These are phyloP conservation scores for Fraxinus paxiana DNA, from an alignment of 305 asterid genomes.

Conservation along the genomic window DNA sequence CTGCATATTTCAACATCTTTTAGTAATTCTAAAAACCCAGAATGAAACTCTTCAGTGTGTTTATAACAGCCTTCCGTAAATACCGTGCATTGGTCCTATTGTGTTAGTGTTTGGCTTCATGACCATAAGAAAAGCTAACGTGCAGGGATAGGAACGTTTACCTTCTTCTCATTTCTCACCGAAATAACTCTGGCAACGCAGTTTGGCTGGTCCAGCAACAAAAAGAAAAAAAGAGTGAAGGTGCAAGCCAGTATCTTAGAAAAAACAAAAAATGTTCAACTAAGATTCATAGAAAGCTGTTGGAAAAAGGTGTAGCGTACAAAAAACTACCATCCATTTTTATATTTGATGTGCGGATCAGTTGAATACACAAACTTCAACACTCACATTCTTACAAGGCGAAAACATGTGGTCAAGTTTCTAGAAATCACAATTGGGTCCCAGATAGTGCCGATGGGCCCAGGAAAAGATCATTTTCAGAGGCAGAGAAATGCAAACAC, in stretches of 20 bases:
- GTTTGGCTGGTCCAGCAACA: slow-evolving; percentile 55
- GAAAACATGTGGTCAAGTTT: background rate
- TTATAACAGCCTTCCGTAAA: background rate
- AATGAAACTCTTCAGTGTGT: background rate
- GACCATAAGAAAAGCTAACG: background rate
- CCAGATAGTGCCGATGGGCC: background rate
- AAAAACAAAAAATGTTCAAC: background rate
- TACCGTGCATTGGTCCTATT: background rate
- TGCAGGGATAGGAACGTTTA: slow-evolving; percentile 13
- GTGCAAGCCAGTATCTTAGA: background rate
- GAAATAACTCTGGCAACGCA: slow-evolving; percentile 59
- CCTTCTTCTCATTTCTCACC: slow-evolving; percentile 65
- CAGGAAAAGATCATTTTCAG: background rate
- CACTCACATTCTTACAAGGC: background rate
- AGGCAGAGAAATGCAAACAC: background rate
- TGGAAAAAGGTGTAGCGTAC: background rate
- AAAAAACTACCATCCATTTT: background rate
- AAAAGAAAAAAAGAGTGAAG: background rate
- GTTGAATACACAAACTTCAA: background rate
- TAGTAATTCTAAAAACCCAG: background rate
- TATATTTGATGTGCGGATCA: background rate
- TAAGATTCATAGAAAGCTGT: background rate
- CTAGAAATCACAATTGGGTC: background rate
- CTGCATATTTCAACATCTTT: slow-evolving; percentile 26
- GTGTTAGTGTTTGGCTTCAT: background rate